Percentiles rank a stretch among this genome's conserved stretches.
Evolutionary conservation across 495 filamentous ascomycete genomes (phyloP).

Genomic region (Friedmanniomyces endolithicus): DNA sequence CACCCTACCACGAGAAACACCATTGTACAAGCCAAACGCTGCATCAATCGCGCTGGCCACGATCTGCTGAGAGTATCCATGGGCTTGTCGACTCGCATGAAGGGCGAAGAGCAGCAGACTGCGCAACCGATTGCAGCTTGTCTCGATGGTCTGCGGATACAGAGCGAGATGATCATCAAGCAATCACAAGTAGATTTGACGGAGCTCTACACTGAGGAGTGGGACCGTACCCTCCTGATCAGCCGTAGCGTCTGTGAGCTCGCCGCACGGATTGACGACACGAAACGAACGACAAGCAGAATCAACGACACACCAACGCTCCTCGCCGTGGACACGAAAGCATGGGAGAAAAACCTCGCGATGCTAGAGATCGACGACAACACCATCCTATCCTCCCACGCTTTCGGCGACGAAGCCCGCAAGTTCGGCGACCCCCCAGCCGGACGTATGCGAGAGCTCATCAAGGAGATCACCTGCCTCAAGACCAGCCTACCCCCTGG

Average conservation of each 20-base stretch:
- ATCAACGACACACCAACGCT: neutral
- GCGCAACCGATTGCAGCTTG: slow-evolving; percentile 17
- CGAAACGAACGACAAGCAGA: neutral
- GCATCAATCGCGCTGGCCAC: slow-evolving; percentile 11
- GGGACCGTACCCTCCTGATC: slow-evolving; percentile 15
- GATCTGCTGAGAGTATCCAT: slow-evolving; percentile 15
- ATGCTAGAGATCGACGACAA: slow-evolving; percentile 32
- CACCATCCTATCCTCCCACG: slow-evolving; percentile 22
- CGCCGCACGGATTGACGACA: neutral
- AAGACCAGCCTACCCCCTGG: slow-evolving; percentile 42
- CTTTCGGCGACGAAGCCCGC: slow-evolving; percentile 15
- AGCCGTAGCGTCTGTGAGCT: neutral
- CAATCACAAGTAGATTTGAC: slow-evolving; percentile 5
- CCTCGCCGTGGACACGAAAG: slow-evolving; percentile 8
- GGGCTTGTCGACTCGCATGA: neutral
- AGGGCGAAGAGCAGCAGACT: slow-evolving; percentile 4
- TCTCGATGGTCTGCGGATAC: slow-evolving; percentile 22
- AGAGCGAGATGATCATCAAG: slow-evolving; percentile 24
- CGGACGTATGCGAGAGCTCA: slow-evolving; percentile 39
- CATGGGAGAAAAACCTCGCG: slow-evolving; percentile 32
- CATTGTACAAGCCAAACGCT: slow-evolving; percentile 16
- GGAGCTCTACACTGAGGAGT: slow-evolving; percentile 21
- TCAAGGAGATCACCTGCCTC: slow-evolving; percentile 41
- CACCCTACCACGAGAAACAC: slow-evolving; percentile 8
- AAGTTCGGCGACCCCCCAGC: slow-evolving; percentile 3